Evolutionary conservation across 2,329 filamentous ascomycete species (phyloP).

Genomic region (Pezicula neosporulosa): DNA sequence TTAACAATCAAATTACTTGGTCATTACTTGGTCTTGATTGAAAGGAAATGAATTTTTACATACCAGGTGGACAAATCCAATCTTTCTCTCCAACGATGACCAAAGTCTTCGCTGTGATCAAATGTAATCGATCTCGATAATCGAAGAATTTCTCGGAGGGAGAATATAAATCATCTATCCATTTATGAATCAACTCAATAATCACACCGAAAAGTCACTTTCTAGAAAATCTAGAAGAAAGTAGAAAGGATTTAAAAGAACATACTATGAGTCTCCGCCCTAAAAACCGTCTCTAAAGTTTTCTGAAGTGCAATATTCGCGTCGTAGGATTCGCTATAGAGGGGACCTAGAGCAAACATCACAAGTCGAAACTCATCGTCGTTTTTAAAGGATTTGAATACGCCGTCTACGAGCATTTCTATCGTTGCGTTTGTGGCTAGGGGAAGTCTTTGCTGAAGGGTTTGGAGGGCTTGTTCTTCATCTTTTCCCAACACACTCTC

Average conservation of each 20-base stretch:
- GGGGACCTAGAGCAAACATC: constrained; percentile 33
- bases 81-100: constrained; percentile 35
- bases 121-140: constrained; percentile 27
- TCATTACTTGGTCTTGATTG: not conserved
- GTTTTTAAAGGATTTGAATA: constrained; percentile 34
- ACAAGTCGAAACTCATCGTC: constrained; percentile 35
- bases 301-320: constrained; percentile 28
- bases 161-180: constrained; percentile 32
- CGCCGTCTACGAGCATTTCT: constrained; percentile 34
- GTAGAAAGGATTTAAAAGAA: not conserved
- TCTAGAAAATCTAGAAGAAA: too few relatives aligned
- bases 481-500: constrained; percentile 20
- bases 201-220: too few relatives aligned
- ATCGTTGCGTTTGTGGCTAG: constrained; percentile 32
- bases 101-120: constrained; percentile 31
- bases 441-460: constrained; percentile 28
- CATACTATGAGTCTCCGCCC: constrained; percentile 34
- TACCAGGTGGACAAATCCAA: constrained; percentile 37
- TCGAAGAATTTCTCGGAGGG: constrained; percentile 35
- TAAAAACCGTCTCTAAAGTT: constrained; percentile 28
- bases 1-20: not conserved
- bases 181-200: too few relatives aligned
- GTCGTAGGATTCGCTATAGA: constrained; percentile 34
- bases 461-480: constrained; percentile 30
- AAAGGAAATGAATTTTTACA: not conserved